Conservation (phyloP, 768 basidiomycete genomes). For the Pholiota molesta region DNA sequence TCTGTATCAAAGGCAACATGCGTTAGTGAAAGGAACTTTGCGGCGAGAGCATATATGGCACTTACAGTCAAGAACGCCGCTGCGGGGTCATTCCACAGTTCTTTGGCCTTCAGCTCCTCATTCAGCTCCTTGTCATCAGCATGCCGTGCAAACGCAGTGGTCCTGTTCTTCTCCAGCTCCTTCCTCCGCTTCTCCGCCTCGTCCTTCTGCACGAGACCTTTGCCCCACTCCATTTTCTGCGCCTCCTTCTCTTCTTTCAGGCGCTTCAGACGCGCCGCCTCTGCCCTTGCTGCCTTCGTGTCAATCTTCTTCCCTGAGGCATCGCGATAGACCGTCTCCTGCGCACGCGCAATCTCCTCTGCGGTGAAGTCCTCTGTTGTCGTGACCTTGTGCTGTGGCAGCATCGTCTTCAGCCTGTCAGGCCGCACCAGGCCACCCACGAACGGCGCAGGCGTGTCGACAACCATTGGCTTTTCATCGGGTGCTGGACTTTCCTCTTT, state of each 20-base stretch:
- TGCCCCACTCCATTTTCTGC: conserved; percentile 97
- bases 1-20: conserved; percentile 43
- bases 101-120: conserved; percentile 76
- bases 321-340: conserved; percentile 96
- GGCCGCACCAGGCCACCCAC: conserved; percentile 80
- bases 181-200: conserved; percentile 67
- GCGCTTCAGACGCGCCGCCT: conserved; percentile 79
- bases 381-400: conserved; percentile 43
- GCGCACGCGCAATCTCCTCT: conserved; percentile 63
- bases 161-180: conserved; percentile 71
- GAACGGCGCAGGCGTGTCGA: conserved; percentile 47
- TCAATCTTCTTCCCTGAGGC: conserved; percentile 87
- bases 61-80: conserved; percentile 89
- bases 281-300: conserved; percentile 80
- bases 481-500: conserved; percentile 55
- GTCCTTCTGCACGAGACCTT: conserved; percentile 88
- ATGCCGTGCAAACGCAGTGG: conserved; percentile 71
- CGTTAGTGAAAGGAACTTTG: neutral
- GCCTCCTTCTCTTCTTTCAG: conserved; percentile 87
- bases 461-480: conserved; percentile 73
- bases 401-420: conserved; percentile 69
- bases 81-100: conserved; percentile 98
- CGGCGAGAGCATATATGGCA: neutral
- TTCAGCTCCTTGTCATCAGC: conserved; percentile 88
- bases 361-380: conserved; percentile 42